Evolutionary conservation across 768 basidiomycete genomes (phyloP), one percentile per base, ranked within the genome.

Genomic region (Podaxis pistillaris): DNA sequence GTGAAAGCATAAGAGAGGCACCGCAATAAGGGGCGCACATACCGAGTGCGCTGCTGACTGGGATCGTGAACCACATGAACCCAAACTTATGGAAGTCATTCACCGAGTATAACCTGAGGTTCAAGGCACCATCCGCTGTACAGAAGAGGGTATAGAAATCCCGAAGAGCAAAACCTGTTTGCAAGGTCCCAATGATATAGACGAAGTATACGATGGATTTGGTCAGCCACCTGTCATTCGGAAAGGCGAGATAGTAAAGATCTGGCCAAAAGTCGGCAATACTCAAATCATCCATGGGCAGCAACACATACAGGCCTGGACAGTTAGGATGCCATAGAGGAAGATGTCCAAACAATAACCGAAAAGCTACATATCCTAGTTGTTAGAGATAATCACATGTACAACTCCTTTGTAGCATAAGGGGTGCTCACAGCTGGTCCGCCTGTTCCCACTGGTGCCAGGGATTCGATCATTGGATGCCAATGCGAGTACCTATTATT

Each of bases 41-140:
- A 58, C 57, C 57, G 22, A 58, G 3, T 5, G 59, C 6, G 13
- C 51, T 44, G 12, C 50, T 41, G 6, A 44, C 38, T 11, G 59
- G 59, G 13, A 60, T 44, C 8, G 59, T 53, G 17, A 60, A 44
- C 59, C 59, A 60, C 50, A 28, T 53, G 40, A 60, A 60, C 28
- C 51, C 51, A 41, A 52, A 6, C 5, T 6, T 6, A 19, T 9
- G 44, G n/a, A 19, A 19, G 0, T 46, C 19, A 19, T 8, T 4
- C 33, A 33, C 33, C 9, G 33, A 33, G 3, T 19, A 19, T 19
- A n/a, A 19, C 7, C 2, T n/a, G 40, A 46, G 33, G 33, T 33
- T 9, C 1, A 46, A 19, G 19, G 17, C n/a, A n/a, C n/a, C n/a
- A n/a, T n/a, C n/a, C n/a, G n/a, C n/a, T 22, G 50, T 17, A 24